Evolutionary conservation across 768 basidiomycete genomes (phyloP), one percentile per base, ranked within the genome.

Genomic region (Lactarius deliciosus): DNA sequence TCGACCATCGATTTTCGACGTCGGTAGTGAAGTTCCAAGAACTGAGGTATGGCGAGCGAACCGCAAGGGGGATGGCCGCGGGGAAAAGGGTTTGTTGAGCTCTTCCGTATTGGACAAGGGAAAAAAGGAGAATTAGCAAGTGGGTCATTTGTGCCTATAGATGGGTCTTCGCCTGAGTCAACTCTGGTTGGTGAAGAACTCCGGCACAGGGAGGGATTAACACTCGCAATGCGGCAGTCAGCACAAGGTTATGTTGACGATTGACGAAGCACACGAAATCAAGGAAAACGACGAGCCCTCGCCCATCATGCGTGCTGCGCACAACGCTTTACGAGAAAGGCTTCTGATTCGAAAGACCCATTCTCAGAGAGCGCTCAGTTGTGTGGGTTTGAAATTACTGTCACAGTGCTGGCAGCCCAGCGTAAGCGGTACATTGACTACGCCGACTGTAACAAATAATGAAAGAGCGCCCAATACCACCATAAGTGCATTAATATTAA

Each of bases 31-130:
- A 20, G 15, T 64, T 38, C 75, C 75, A 75, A 50, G 60, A 59
- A 20, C 64, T 73, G 36, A 74, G 59, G 60, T 73, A 74, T 10
- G 75, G 74, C 9, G 73, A 73, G 22, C 74, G 71, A 28, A 74
- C 70, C 16, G 68, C 69, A 22, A 75, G 69, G 38, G 75, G 75
- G 36, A 74, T 53, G 32, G 69, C 65, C 18, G 70, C 57, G 10
- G 75, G 74, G 25, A 69, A 69, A 65, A 72, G 60, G 0, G 70
- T 36, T 34, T 67, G 63, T 45, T 59, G 62, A 5, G 67, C 64
- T 32, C 18, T 41, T 34, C 36, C 60, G 30, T 32, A 18, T 5
- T 6, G n/a, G 15, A 55, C 40, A 57, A 60, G 3, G 32, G 40
- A 34, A 25, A 60, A 20, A 11, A n/a, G 3, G 45, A 68, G 28